Conservation (phyloP, 2,329 filamentous ascomycete species). For the Aspergillus pseudoterreus region DNA sequence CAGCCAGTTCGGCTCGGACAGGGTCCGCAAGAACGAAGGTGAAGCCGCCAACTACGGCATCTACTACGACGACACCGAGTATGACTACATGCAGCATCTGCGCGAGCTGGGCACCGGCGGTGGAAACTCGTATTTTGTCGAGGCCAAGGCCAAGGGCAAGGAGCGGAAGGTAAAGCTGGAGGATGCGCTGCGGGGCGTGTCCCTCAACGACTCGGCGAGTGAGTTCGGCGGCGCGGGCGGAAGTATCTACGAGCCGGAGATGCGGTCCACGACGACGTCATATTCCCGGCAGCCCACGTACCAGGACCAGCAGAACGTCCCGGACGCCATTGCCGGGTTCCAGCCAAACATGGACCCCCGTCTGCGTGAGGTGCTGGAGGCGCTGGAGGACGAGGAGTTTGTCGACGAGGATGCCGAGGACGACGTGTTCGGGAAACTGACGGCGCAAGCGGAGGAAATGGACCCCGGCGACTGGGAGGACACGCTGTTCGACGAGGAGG, state of each 20-base stretch:
- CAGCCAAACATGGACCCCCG: constrained; percentile 97
- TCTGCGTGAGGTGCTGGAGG: constrained; percentile 84
- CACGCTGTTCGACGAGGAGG: constrained; percentile 49
- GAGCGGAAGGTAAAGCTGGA: constrained; percentile 71
- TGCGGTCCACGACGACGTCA: constrained; percentile 57
- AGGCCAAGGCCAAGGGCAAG: constrained; percentile 63
- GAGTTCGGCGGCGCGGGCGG: constrained; percentile 15
- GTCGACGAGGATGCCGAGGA: constrained; percentile 76
- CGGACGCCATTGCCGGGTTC: constrained; percentile 87
- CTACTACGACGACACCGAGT: constrained; percentile 90
- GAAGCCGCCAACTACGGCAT: constrained; percentile 92
- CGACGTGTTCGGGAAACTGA: constrained; percentile 76
- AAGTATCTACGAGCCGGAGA: constrained; percentile 38
- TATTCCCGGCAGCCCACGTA: constrained; percentile 75
- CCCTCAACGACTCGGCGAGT: constrained; percentile 40
- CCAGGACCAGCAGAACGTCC: constrained; percentile 87
- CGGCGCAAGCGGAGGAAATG: constrained; percentile 63
- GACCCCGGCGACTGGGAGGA: constrained; percentile 78
- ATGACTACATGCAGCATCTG: constrained; percentile 99
- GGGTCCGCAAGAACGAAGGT: constrained; percentile 83
- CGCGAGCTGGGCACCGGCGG: constrained; percentile 71
- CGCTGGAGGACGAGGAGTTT: constrained; percentile 90
- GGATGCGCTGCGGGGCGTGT: constrained; percentile 67
- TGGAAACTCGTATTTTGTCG: constrained; percentile 78
- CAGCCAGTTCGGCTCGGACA: constrained; percentile 62